These are phyloP conservation scores for Aspergillus nanangensis DNA, from an alignment of 495 filamentous ascomycete genomes.

Conservation along the genomic window DNA sequence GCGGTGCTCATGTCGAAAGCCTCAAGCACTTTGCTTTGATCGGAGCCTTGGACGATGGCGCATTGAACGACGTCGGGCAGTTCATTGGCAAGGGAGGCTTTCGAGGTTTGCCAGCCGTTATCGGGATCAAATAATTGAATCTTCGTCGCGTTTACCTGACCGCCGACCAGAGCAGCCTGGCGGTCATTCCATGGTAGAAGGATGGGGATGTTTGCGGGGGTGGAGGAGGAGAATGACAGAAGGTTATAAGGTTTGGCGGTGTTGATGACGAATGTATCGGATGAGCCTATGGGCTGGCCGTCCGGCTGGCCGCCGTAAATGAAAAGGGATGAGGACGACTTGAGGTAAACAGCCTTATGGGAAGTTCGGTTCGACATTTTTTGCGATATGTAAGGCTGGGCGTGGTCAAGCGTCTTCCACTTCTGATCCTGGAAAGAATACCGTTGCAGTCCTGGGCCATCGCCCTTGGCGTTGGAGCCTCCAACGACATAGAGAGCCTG, in stretches of 20 bases:
- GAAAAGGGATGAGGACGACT: slow-evolving; percentile 64
- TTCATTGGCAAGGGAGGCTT: slow-evolving; percentile 52
- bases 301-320: slow-evolving; percentile 74
- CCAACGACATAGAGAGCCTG: slow-evolving; percentile 81
- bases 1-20: slow-evolving; percentile 70
- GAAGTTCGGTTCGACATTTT: slow-evolving; percentile 64
- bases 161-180: slow-evolving; percentile 74
- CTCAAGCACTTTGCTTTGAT: slow-evolving; percentile 80
- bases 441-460: slow-evolving; percentile 76
- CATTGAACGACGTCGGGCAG: slow-evolving; percentile 57
- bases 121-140: slow-evolving; percentile 56
- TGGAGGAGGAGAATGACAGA: slow-evolving; percentile 38
- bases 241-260: slow-evolving; percentile 57
- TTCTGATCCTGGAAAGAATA: slow-evolving; percentile 70
- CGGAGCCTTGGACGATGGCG: slow-evolving; percentile 61
- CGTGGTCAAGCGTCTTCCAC: slow-evolving; percentile 66
- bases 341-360: slow-evolving; percentile 75
- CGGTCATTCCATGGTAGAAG: slow-evolving; percentile 72
- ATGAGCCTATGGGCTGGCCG: slow-evolving; percentile 48
- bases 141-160: slow-evolving; percentile 57
- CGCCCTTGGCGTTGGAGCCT: slow-evolving; percentile 51
- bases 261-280: slow-evolving; percentile 71
- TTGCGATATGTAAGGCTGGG: slow-evolving; percentile 12
- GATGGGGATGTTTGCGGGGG: slow-evolving; percentile 62
- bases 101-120: slow-evolving; percentile 61